Evolutionary conservation across 140 eudicot genomes (phyloP).

Genomic region (Senecio squalidus): DNA sequence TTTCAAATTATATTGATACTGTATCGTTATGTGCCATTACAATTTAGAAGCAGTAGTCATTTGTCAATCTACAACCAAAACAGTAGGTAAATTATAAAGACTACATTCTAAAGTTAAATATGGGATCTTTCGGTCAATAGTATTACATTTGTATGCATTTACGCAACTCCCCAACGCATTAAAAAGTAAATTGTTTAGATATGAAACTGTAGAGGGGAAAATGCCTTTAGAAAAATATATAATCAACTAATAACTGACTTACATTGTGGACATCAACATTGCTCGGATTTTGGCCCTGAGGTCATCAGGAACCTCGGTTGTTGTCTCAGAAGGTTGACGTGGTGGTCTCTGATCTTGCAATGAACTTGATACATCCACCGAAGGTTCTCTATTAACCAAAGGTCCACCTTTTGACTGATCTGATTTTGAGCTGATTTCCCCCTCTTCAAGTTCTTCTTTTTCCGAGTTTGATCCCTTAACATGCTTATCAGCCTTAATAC

Average conservation of each 20-base stretch:
- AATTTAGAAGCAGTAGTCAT: not conserved
- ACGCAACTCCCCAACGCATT: not conserved
- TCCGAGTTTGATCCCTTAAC: conserved; percentile 28
- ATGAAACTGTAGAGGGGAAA: not conserved
- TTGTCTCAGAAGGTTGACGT: conserved; percentile 39
- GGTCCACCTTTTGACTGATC: conserved; percentile 42
- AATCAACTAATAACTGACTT: conserved; percentile 16
- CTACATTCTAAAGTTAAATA: not conserved
- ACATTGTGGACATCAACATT: conserved; percentile 72
- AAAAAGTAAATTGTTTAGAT: not conserved
- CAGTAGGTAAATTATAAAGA: not conserved
- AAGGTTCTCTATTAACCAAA: conserved; percentile 38
- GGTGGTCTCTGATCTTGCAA: conserved; percentile 34
- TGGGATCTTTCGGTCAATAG: not conserved
- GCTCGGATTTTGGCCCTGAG: conserved; percentile 93
- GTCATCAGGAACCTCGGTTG: conserved; percentile 70
- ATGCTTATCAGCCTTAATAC: conserved; percentile 16
- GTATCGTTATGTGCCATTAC: not conserved
- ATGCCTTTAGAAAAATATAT: not conserved
- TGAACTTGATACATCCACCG: conserved; percentile 41
- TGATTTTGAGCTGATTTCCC: conserved; percentile 60
- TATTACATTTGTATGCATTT: not conserved
- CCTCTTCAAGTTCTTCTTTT: conserved; percentile 69
- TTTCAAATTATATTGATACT: not conserved
- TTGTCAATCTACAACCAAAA: not conserved